Evolutionary conservation across 1,284 basidiomycete species (phyloP).

Genomic region (Fomitiporia mediterranea): DNA sequence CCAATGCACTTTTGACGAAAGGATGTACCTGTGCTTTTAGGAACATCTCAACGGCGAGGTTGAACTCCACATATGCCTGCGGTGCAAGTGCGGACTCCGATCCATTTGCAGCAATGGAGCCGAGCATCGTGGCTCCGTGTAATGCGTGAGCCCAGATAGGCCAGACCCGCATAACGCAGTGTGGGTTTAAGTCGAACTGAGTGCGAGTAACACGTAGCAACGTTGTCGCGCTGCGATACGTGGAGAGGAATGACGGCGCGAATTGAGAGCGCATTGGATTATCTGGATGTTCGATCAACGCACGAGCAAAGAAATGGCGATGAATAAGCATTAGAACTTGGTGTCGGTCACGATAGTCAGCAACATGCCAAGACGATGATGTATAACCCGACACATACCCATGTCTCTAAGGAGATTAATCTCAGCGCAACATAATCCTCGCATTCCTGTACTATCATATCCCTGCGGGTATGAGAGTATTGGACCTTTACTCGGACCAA

Average conservation of each 20-base stretch:
- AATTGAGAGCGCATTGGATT: constrained; percentile 22
- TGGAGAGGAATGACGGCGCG: constrained; percentile 22
- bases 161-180: constrained; percentile 15
- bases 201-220: constrained; percentile 4
- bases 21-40: constrained; percentile 18
- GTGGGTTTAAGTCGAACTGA: constrained; percentile 1
- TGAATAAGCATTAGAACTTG: constrained; percentile 18
- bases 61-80: constrained; percentile 21
- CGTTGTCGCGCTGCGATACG: constrained; percentile 19
- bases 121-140: constrained; percentile 18
- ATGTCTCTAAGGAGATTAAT: neutral
- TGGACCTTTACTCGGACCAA: constrained; percentile 5
- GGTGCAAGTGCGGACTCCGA: constrained; percentile 18
- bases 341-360: neutral
- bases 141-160: constrained; percentile 14
- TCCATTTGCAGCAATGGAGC: constrained; percentile 20
- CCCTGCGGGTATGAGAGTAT: neutral
- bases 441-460: neutral
- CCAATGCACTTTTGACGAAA: constrained; percentile 2
- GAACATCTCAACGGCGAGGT: constrained; percentile 22
- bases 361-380: no score
- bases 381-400: no score
- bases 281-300: constrained; percentile 18
- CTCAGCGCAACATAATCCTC: neutral
- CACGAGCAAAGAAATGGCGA: constrained; percentile 21